Evolutionary conservation across 768 basidiomycete species (phyloP).

Genomic region (Pulveroboletus sp.): DNA sequence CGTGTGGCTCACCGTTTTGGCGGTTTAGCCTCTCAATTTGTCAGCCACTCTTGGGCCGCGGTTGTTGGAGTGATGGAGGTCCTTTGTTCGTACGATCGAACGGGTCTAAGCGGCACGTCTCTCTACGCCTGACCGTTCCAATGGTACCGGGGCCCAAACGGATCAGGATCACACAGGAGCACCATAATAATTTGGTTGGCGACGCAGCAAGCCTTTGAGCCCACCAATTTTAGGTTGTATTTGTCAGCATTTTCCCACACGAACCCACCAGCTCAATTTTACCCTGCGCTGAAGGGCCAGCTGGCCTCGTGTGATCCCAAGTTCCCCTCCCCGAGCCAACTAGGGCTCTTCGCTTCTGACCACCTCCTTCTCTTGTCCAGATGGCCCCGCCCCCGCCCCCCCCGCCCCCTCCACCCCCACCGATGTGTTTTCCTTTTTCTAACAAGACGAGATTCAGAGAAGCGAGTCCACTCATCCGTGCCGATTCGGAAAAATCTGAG

Average conservation of each 20-base stretch:
- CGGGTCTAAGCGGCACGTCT: slow-evolving; percentile 12
- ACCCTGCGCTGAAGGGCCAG: slow-evolving; percentile 17
- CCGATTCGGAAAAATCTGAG: slow-evolving; percentile 42
- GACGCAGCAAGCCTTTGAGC: slow-evolving; percentile 12
- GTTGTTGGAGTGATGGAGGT: neutral
- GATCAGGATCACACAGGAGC: slow-evolving; percentile 23
- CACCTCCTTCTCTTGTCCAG: slow-evolving; percentile 24
- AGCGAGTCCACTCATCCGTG: slow-evolving; percentile 30
- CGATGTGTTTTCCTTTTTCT: slow-evolving; percentile 57
- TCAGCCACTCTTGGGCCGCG: neutral
- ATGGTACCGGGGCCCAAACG: slow-evolving; percentile 5
- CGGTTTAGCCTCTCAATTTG: slow-evolving; percentile 8
- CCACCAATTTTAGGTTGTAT: slow-evolving; percentile 13
- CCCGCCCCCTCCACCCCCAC: slow-evolving; percentile 47
- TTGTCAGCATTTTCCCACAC: slow-evolving; percentile 25
- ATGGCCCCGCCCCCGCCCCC: slow-evolving; percentile 50
- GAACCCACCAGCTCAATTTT: slow-evolving; percentile 21
- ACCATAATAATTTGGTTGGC: slow-evolving; percentile 12
- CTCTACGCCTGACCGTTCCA: slow-evolving; percentile 13
- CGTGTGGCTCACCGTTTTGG: slow-evolving; percentile 17
- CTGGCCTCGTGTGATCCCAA: slow-evolving; percentile 28
- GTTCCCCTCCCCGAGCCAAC: slow-evolving; percentile 13
- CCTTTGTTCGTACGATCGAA: slow-evolving; percentile 3
- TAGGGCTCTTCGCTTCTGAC: slow-evolving; percentile 17
- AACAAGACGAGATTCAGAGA: slow-evolving; percentile 25